These are phyloP conservation scores for Corymbia citriodora DNA, from an alignment of 441 rosid genomes.

Conservation along the genomic window DNA sequence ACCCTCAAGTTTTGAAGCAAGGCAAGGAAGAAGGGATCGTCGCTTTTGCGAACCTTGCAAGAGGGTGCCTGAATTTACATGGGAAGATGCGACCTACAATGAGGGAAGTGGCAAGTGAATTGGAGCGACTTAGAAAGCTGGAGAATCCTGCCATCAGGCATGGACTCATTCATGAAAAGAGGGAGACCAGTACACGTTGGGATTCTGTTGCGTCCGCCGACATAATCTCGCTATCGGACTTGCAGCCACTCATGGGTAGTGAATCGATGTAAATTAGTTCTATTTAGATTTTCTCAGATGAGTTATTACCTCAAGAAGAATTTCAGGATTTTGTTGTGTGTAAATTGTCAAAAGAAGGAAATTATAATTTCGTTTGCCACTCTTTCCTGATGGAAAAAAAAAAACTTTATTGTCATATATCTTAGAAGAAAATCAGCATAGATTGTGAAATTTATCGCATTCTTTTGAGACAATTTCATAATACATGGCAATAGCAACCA, in stretches of 20 bases:
- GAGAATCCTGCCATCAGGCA: not conserved
- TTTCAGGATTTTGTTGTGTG: not conserved
- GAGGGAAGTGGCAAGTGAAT: not conserved
- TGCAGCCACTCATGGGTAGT: not conserved
- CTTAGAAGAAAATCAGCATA: not conserved
- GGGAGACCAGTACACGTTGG: not conserved
- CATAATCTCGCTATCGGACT: not conserved
- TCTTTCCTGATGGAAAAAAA: not conserved
- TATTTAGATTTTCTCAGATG: not conserved
- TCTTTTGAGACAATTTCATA: too few relatives aligned
- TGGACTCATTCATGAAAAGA: not conserved
- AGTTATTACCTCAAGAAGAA: not conserved
- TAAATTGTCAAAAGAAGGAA: not conserved
- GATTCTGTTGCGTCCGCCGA: not conserved
- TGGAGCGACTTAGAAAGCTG: not conserved
- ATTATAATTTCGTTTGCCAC: not conserved
- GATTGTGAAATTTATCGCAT: too few relatives aligned
- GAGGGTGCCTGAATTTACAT: not conserved
- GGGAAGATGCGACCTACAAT: not conserved
- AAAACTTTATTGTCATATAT: not conserved
- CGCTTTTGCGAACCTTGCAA: not conserved
- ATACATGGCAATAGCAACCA: too few relatives aligned
- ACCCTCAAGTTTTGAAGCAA: not conserved
- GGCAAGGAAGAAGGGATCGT: not conserved
- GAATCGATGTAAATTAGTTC: not conserved